Evolutionary conservation across 2,329 filamentous ascomycete genomes (phyloP).

Genomic region (Pezicula radicicola): DNA sequence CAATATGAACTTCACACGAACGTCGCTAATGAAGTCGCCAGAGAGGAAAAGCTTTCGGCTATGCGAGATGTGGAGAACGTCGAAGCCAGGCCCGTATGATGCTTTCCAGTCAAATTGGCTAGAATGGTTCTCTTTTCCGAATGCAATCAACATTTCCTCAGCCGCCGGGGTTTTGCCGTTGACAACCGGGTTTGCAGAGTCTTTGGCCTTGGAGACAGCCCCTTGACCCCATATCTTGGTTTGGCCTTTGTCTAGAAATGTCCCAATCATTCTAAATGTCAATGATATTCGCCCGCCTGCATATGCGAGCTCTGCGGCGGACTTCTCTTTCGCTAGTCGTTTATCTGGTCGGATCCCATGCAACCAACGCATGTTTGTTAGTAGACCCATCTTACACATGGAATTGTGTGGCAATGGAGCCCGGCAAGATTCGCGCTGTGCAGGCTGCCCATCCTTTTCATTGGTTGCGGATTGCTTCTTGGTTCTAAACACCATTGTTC

Average conservation of each 20-base stretch:
- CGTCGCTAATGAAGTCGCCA: conserved; percentile 43
- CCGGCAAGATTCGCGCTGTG: conserved; percentile 42
- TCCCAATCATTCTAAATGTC: conserved; percentile 87
- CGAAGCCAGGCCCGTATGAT: conserved; percentile 76
- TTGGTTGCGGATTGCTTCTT: conserved; percentile 58
- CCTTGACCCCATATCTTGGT: conserved; percentile 88
- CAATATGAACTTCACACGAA: conserved; percentile 48
- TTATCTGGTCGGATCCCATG: conserved; percentile 92
- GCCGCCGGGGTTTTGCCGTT: conserved; percentile 68
- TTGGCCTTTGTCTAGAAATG: conserved; percentile 68
- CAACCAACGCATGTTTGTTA: conserved; percentile 83
- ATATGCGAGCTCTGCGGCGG: conserved; percentile 66
- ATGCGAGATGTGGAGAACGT: conserved; percentile 67
- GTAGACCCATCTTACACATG: conserved; percentile 75
- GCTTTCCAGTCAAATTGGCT: conserved; percentile 70
- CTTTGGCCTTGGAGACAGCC: conserved; percentile 64
- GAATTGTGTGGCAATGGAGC: conserved; percentile 83
- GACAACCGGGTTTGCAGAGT: conserved; percentile 59
- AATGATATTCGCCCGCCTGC: conserved; percentile 80
- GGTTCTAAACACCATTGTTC: conserved; percentile 85
- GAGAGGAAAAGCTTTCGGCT: conserved; percentile 42
- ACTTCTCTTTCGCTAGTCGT: conserved; percentile 65
- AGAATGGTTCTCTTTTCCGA: conserved; percentile 80
- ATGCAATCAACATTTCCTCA: conserved; percentile 69
- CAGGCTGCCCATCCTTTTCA: conserved; percentile 7